Conservation (phyloP, 805 yeast genomes). For the Yarrowia divulgata region DNA sequence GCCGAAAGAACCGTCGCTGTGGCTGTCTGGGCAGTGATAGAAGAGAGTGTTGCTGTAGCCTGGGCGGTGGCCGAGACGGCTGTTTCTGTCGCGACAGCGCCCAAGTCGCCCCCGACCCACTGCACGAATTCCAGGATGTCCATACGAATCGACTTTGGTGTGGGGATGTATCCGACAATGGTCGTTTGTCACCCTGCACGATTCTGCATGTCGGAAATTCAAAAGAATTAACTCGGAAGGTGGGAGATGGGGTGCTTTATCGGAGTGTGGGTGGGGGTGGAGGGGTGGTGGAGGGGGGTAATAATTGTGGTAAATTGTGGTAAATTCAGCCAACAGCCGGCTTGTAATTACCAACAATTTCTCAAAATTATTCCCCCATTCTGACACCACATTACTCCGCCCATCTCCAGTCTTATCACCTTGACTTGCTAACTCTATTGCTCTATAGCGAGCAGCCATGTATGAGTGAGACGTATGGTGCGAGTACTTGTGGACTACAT, state of each 20-base stretch:
- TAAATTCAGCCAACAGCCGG: too few species aligned
- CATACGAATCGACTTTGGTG: neutral
- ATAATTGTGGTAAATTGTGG: too few species aligned
- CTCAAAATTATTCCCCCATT: too few species aligned
- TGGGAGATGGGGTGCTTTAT: neutral
- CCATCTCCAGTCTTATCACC: neutral
- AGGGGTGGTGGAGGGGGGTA: too few species aligned
- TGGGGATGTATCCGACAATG: neutral
- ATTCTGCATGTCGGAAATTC: constrained; percentile 12
- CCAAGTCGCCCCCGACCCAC: constrained; percentile 36
- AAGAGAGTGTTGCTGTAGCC: neutral
- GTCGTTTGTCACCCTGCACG: too few species aligned
- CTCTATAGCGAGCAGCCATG: neutral
- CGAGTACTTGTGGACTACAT: too few species aligned
- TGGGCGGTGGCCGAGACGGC: neutral
- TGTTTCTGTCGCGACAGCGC: constrained; percentile 21
- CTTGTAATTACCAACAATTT: too few species aligned
- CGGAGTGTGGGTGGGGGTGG: too few species aligned
- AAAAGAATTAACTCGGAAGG: constrained; percentile 11
- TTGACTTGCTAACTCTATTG: constrained; percentile 14
- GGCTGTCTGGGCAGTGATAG: constrained; percentile 8
- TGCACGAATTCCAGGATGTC: constrained; percentile 38
- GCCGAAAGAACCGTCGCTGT: constrained; percentile 1
- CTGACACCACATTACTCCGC: neutral
- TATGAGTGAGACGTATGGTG: too few species aligned